A percentile compares a stretch with the other conserved stretches of the same genome.
Conservation (phyloP, 257 asterid genomes). For the Mitragyna speciosa region DNA sequence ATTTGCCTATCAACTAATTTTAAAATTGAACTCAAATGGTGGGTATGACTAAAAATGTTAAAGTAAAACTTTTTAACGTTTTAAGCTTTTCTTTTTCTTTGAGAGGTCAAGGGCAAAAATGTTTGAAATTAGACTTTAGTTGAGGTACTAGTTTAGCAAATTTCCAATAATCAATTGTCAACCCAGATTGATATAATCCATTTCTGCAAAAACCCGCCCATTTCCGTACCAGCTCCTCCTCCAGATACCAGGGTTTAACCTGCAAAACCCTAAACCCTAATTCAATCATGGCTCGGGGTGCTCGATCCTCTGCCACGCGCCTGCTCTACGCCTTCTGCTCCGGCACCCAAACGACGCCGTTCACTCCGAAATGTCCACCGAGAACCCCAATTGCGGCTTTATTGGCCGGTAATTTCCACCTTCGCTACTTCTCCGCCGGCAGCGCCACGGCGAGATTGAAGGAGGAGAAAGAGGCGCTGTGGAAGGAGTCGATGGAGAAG, state of each 20-base stretch:
- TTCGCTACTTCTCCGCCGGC: slow-evolving; percentile 65
- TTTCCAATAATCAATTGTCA: not conserved
- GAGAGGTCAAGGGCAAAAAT: not conserved
- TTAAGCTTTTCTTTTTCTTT: no score
- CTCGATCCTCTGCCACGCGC: slow-evolving; percentile 67
- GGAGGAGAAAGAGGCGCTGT: slow-evolving; percentile 71
- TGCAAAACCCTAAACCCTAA: slow-evolving; percentile 53
- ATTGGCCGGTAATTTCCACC: slow-evolving; percentile 55
- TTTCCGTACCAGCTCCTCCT: not conserved
- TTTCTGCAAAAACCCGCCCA: slow-evolving; percentile 1
- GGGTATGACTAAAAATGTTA: no score
- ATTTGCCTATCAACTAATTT: no score
- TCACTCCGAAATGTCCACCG: slow-evolving; percentile 27
- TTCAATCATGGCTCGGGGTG: slow-evolving; percentile 53
- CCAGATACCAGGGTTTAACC: slow-evolving; percentile 45
- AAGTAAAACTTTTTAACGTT: no score
- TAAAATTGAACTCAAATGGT: no score
- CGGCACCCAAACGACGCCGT: slow-evolving; percentile 16
- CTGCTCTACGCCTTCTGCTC: slow-evolving; percentile 56
- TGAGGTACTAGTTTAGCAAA: not conserved
- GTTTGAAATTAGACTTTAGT: not conserved
- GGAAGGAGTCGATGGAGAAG: slow-evolving; percentile 83
- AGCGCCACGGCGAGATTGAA: slow-evolving; percentile 68
- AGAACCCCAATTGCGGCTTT: slow-evolving; percentile 46
- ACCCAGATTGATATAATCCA: not conserved